Evolutionary conservation across 495 filamentous ascomycete genomes (phyloP).

Genomic region (Aspergillus carlsbadensis): DNA sequence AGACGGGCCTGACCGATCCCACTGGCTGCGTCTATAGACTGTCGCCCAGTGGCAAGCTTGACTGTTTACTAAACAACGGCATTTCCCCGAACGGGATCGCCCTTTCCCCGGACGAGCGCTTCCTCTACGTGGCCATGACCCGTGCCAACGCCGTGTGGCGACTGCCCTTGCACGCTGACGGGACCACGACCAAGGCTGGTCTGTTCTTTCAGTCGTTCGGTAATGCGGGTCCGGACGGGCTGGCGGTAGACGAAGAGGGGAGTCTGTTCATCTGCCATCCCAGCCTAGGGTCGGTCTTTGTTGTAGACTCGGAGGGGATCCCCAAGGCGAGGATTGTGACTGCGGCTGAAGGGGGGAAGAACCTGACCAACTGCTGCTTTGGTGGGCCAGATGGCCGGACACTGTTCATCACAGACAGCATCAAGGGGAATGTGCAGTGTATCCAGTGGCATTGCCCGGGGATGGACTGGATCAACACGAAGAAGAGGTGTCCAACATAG

Average conservation of each 20-base stretch:
- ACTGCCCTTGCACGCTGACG: slow-evolving; percentile 27
- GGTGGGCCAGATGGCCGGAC: slow-evolving; percentile 23
- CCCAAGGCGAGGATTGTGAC: slow-evolving; percentile 25
- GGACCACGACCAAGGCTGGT: slow-evolving; percentile 25
- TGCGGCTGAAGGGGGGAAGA: slow-evolving; percentile 19
- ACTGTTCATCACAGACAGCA: slow-evolving; percentile 29
- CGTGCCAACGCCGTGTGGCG: slow-evolving; percentile 29
- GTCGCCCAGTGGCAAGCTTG: slow-evolving; percentile 18
- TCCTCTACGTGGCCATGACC: slow-evolving; percentile 32
- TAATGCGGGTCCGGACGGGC: slow-evolving; percentile 25
- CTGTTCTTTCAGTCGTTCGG: slow-evolving; percentile 31
- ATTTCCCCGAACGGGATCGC: slow-evolving; percentile 29
- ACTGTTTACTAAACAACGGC: slow-evolving; percentile 26
- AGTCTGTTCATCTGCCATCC: slow-evolving; percentile 29
- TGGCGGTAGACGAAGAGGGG: slow-evolving; percentile 27
- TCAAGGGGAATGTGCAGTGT: slow-evolving; percentile 21
- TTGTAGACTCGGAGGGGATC: slow-evolving; percentile 23
- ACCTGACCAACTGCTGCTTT: slow-evolving; percentile 30
- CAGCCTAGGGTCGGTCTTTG: slow-evolving; percentile 26
- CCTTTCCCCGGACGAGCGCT: slow-evolving; percentile 23
- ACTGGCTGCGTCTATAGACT: slow-evolving; percentile 29
- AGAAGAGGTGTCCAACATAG: no score
- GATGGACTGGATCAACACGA: background rate
- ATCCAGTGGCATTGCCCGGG: slow-evolving; percentile 23
- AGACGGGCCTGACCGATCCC: slow-evolving; percentile 31